Evolutionary conservation across 2,329 filamentous ascomycete species (phyloP), one percentile per base, ranked within the genome.

Genomic region (Aspergillus terreus): DNA sequence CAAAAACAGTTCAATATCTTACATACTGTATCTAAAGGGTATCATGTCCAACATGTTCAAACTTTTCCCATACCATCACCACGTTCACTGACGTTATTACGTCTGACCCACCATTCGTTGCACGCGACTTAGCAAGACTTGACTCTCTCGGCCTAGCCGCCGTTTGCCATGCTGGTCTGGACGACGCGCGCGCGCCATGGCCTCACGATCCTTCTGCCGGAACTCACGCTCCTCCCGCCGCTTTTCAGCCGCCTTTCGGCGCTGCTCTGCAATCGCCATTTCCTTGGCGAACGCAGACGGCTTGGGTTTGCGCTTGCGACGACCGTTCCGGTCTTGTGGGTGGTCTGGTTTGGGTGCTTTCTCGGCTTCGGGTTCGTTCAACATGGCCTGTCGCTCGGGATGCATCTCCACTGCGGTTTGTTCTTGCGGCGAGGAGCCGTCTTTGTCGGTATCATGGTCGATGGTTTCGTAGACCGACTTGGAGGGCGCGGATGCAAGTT

Each of bases 71-170:
- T 36, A 23, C 36, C 44, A 35, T 19, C 42, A 32, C 45, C 44
- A 48, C 27, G 15, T 21, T 21, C 43, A n/a, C 46, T 53, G 17
- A 45, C 40, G 35, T 9, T n/a, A 51, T 54, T 56, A 66, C 6
- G 53, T 57, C 47, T 72, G 62, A 2, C 76, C 79, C 55, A 94
- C 81, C 70, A 95, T 76, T 66, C 78, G 84, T 77, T 86, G 86
- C 32, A 92, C 86, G 72, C 86, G 89, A 63, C 90, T 87, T 50
- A 96, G 74, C 61, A 96, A 63, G 35, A 92, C 78, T 32, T 80
- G 81, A 62, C 90, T 92, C 76, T 95, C 90, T 54, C 89, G 80
- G 1, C 91, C 91, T 44, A 96, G 70, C 73, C 90, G 92, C 69
- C 87, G 82, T 73, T 88, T 85, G 10, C 89, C 89, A 68, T 87